Evolutionary conservation across 2,329 filamentous ascomycete genomes (phyloP), one percentile per base, ranked within the genome.

Genomic region (Claviceps sp.): DNA sequence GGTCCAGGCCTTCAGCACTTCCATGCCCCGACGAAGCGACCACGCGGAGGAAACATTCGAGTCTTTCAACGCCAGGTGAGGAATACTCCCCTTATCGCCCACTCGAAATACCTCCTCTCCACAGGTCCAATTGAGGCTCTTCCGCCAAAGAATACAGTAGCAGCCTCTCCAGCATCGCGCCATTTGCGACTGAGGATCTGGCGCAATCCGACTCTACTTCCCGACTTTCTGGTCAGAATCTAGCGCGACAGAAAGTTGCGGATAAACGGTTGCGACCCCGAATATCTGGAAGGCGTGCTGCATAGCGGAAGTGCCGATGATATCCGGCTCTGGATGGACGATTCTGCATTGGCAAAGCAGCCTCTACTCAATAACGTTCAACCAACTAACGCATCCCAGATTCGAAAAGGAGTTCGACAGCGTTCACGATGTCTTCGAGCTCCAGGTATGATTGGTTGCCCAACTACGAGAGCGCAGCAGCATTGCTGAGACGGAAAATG

Each of bases 401-500:
- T 98, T 95, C 69, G 93, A 98, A 82, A 96, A 96, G 82, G 93
- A 98, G 76, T 98, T 98, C 68, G 91, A 98, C 58, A 74, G 75
- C 67, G 93, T 98, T 60, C 89, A 97, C 75, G 93, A 98, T 76
- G 91, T 97, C 68, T 98, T 98, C 73, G 93, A 98, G 84, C 89
- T 98, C 68, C 90, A 96, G 89, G 90, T 95, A 83, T 68, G 79
- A 69, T 30, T 11, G 30, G 30, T 55, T 46, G 10, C 44, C 16
- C 37, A 6, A 5, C 13, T n/a, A 14, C 13, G 19, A 30, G 14
- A 30, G 44, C 40, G 38, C 37, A 44, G 19, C 53, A 56, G 58
- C 24, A n/a, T 46, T 13, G 3, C n/a, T 16, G 44, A 46, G n/a
- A 3, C 44, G 42, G 16, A 13, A 22, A 24, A 2, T 16, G 13